These are phyloP conservation scores for Knufia fluminis DNA, from an alignment of 2,329 filamentous ascomycete genomes.

Conservation along the genomic window DNA sequence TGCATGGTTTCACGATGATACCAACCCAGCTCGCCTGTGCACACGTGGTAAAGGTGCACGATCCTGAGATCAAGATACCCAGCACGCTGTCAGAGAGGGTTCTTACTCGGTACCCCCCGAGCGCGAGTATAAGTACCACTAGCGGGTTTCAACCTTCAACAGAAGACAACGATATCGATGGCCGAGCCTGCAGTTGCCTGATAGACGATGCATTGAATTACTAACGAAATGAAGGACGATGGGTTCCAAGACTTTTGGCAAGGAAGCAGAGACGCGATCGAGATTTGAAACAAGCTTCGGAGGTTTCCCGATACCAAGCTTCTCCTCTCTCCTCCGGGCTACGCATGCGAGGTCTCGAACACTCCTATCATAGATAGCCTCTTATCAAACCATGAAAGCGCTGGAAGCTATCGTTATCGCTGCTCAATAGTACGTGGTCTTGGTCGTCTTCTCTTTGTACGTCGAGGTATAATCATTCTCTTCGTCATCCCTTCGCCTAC, in stretches of 20 bases:
- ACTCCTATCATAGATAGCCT: too few relatives aligned
- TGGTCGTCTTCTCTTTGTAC: not conserved
- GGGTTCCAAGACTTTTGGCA: not conserved
- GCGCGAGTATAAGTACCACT: not conserved
- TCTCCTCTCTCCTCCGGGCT: too few relatives aligned
- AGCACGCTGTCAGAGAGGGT: too few relatives aligned
- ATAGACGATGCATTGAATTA: not conserved
- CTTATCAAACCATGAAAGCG: too few relatives aligned
- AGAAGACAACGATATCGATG: not conserved
- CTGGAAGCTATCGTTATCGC: not conserved
- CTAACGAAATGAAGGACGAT: not conserved
- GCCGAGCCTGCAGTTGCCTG: not conserved
- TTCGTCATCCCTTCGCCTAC: not conserved
- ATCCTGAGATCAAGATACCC: too few relatives aligned
- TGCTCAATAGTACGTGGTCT: not conserved
- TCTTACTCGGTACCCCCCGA: not conserved
- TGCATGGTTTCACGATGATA: not conserved
- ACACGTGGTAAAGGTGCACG: too few relatives aligned
- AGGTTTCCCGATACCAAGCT: too few relatives aligned
- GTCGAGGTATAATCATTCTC: slow-evolving; percentile 1
- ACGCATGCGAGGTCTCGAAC: too few relatives aligned
- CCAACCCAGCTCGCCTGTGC: not conserved
- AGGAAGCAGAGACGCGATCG: not conserved
- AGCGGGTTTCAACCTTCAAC: not conserved
- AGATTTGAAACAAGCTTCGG: too few relatives aligned